Percentiles rank a stretch among this genome's conserved stretches.
Conservation (phyloP, 345 rosid species). For the Nasturtium officinale region DNA sequence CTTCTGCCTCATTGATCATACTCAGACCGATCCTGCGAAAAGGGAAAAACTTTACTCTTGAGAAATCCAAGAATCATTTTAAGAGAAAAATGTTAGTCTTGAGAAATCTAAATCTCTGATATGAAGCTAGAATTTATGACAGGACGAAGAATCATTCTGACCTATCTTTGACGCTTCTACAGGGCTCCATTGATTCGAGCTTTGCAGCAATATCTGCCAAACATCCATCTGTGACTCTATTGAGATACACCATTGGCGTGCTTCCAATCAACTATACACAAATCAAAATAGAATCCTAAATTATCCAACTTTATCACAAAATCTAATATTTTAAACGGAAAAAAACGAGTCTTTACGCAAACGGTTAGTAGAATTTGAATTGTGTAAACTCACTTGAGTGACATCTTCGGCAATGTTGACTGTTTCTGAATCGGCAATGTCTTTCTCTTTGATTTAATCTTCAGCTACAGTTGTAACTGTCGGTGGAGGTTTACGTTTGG, state of each 20-base stretch:
- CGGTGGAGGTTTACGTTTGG: slow-evolving; percentile 39
- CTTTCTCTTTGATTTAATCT: slow-evolving; percentile 30
- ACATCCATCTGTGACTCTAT: slow-evolving; percentile 75
- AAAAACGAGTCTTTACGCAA: neutral
- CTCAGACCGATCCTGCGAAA: slow-evolving; percentile 72
- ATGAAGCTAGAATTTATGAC: neutral
- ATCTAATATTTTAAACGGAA: neutral
- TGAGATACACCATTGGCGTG: slow-evolving; percentile 93
- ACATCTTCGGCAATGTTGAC: slow-evolving; percentile 82
- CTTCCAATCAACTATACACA: slow-evolving; percentile 73
- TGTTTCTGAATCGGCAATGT: slow-evolving; percentile 33
- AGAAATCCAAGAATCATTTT: too few species aligned
- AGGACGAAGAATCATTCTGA: slow-evolving; percentile 34
- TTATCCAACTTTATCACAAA: neutral
- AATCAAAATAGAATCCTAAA: neutral
- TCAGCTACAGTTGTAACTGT: slow-evolving; percentile 18
- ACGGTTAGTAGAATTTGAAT: neutral
- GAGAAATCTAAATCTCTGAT: neutral
- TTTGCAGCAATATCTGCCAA: slow-evolving; percentile 86
- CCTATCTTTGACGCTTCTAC: slow-evolving; percentile 95
- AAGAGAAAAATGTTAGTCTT: too few species aligned
- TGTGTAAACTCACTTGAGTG: slow-evolving; percentile 55
- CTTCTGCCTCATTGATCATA: slow-evolving; percentile 89
- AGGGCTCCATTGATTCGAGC: slow-evolving; percentile 98
- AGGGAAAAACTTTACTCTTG: neutral